Conservation (phyloP, 345 rosid genomes). For the Angophora floribunda region DNA sequence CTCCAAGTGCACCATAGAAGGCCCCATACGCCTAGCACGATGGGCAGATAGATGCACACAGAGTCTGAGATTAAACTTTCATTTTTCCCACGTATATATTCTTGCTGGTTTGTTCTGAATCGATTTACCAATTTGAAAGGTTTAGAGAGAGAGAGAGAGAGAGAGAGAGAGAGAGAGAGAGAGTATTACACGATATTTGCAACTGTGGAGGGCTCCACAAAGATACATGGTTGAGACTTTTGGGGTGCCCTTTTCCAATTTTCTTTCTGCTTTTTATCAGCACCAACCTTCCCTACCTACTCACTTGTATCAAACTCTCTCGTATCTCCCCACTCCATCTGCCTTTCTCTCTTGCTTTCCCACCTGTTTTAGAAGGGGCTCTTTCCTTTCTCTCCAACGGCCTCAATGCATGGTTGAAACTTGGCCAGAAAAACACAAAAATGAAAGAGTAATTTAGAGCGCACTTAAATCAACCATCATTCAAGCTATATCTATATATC, state of each 20-base stretch:
- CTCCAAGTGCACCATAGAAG: background rate
- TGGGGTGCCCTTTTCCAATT: background rate
- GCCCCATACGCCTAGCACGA: background rate
- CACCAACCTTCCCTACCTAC: background rate
- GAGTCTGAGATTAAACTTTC: background rate
- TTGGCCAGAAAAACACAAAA: background rate
- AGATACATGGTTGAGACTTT: background rate
- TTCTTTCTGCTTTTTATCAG: background rate
- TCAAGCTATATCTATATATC: background rate
- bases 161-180: background rate
- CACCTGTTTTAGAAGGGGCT: background rate
- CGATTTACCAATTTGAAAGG: background rate
- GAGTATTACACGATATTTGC: background rate
- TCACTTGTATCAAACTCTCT: background rate
- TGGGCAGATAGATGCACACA: background rate
- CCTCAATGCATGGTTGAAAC: background rate
- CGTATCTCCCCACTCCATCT: background rate
- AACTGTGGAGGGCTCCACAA: background rate
- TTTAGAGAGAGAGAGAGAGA: too few species aligned
- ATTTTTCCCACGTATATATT: background rate
- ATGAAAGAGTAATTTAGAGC: background rate
- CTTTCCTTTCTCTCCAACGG: background rate
- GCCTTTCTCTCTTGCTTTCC: background rate
- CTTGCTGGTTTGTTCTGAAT: background rate
- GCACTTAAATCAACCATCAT: background rate